A percentile compares a stretch with the other conserved stretches of the same genome.
These are phyloP conservation scores for Scutellaria barbata DNA, from an alignment of 257 asterid species.

Conservation along the genomic window DNA sequence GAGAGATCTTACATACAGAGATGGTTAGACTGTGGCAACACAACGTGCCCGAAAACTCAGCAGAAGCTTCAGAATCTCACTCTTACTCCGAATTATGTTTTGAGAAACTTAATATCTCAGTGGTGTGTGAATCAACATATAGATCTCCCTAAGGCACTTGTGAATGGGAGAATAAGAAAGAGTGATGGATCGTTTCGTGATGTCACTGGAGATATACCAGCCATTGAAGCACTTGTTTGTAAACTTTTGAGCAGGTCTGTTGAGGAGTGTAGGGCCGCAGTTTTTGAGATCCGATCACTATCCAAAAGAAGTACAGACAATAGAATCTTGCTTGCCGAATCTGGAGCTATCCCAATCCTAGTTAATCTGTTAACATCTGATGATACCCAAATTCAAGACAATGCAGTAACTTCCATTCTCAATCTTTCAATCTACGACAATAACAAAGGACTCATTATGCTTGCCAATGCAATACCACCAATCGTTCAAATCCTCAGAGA, in stretches of 20 bases:
- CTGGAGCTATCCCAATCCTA: slow-evolving; percentile 80
- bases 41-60: slow-evolving; percentile 88
- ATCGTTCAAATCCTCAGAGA: slow-evolving; percentile 75
- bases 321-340: slow-evolving; percentile 75
- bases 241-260: slow-evolving; percentile 61
- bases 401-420: slow-evolving; percentile 74
- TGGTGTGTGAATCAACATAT: slow-evolving; percentile 69
- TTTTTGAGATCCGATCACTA: slow-evolving; percentile 70
- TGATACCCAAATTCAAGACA: slow-evolving; percentile 66
- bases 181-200: slow-evolving; percentile 75
- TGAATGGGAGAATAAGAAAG: slow-evolving; percentile 61
- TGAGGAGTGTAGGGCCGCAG: slow-evolving; percentile 67
- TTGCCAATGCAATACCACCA: slow-evolving; percentile 78
- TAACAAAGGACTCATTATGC: slow-evolving; percentile 80
- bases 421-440: slow-evolving; percentile 75
- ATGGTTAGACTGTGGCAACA: slow-evolving; percentile 90
- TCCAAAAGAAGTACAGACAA: slow-evolving; percentile 86
- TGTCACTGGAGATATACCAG: slow-evolving; percentile 68
- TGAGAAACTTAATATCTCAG: slow-evolving; percentile 69
- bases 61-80: slow-evolving; percentile 75
- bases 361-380: slow-evolving; percentile 65
- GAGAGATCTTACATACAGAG: slow-evolving; percentile 87
- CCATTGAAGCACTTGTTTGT: slow-evolving; percentile 61
- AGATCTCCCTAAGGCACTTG: slow-evolving; percentile 56
- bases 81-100: slow-evolving; percentile 72